Evolutionary conservation across 257 asterid species (phyloP), one percentile per base, ranked within the genome.

Genomic region (Coffea eugenioides): DNA sequence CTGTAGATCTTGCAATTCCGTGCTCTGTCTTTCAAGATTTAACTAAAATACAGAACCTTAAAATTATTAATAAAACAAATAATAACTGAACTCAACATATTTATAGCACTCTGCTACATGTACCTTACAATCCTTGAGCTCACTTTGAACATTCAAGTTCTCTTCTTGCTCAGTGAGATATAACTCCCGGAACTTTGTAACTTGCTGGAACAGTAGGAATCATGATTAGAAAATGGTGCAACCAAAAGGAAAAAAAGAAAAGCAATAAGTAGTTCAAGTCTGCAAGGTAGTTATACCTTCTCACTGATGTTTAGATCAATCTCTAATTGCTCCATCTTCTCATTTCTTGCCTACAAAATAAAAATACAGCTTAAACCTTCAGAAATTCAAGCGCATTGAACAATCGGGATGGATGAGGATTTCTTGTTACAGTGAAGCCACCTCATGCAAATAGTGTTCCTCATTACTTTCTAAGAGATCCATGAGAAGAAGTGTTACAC

Each of bases 41-140:
- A 25, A 80, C 98, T 93, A 89, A 71, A 72, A 64, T 81, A 84
- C 25, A 39, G 41, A 61, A n/a, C 75, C 25, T 74, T 81, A 80
- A 73, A 31, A 73, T 54, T 21, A 68, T 73, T 80, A 74, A 31
- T 73, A 64, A 77, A 51, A 67, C 77, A 70, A 73, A 66, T 52
- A 84, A 54, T 59, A 73, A 20, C 49, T 41, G 11, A 76, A 51
- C 31, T 57, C 25, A 67, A 80, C 61, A 34, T 79, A 69, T 34
- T 82, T 18, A 48, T 18, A 66, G 61, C 59, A 69, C 76, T 71
- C 73, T 48, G 6, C 59, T 36, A 77, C 48, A 73, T 79, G 70
- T 85, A 93, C 98, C 97, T 89, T 90, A 84, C 97, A 88, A 75
- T 87, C 92, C 86, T 86, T 87, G 83, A 92, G 93, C 82, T 93